A percentile compares a stretch with the other conserved stretches of the same genome.
These are phyloP conservation scores for Suhomyces xylopsoci DNA, from an alignment of 805 yeast genomes.

Conservation along the genomic window DNA sequence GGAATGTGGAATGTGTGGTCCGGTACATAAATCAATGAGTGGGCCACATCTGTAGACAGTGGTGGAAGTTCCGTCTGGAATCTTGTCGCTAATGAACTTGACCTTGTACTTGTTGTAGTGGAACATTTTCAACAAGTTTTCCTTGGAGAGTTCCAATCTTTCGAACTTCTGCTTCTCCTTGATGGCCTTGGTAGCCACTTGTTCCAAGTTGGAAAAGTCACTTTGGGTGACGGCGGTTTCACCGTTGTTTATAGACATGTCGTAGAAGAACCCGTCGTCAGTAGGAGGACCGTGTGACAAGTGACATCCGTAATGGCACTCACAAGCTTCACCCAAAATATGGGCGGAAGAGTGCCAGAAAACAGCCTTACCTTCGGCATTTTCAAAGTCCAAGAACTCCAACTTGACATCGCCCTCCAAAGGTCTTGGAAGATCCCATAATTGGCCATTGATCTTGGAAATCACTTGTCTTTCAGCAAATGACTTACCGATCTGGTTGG, in stretches of 20 bases:
- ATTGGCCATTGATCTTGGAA: slow-evolving; percentile 80
- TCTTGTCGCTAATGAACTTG: slow-evolving; percentile 76
- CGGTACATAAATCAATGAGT: slow-evolving; percentile 92
- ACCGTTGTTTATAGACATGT: slow-evolving; percentile 81
- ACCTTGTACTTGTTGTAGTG: slow-evolving; percentile 94
- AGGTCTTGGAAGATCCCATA: slow-evolving; percentile 94
- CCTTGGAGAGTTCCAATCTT: slow-evolving; percentile 89
- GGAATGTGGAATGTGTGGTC: slow-evolving; percentile 97
- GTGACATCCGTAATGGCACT: slow-evolving; percentile 93
- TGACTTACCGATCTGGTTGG: slow-evolving; percentile 79
- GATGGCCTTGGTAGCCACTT: slow-evolving; percentile 83
- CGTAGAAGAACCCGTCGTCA: slow-evolving; percentile 96
- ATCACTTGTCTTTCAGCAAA: slow-evolving; percentile 87
- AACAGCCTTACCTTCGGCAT: slow-evolving; percentile 91
- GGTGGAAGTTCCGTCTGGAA: slow-evolving; percentile 93
- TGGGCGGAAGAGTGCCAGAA: slow-evolving; percentile 99
- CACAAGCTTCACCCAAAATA: slow-evolving; percentile 96
- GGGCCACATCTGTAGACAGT: slow-evolving; percentile 98
- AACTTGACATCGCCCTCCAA: slow-evolving; percentile 67
- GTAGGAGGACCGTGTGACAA: slow-evolving; percentile 91
- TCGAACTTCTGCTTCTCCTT: slow-evolving; percentile 95
- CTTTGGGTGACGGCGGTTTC: slow-evolving; percentile 66
- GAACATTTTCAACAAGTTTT: slow-evolving; percentile 89
- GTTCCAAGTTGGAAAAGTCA: slow-evolving; percentile 82
- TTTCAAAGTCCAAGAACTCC: slow-evolving; percentile 86